Base-by-base conservation (phyloP, 2,329 filamentous ascomycete species). In the Phyllosticta capitalensis region DNA sequence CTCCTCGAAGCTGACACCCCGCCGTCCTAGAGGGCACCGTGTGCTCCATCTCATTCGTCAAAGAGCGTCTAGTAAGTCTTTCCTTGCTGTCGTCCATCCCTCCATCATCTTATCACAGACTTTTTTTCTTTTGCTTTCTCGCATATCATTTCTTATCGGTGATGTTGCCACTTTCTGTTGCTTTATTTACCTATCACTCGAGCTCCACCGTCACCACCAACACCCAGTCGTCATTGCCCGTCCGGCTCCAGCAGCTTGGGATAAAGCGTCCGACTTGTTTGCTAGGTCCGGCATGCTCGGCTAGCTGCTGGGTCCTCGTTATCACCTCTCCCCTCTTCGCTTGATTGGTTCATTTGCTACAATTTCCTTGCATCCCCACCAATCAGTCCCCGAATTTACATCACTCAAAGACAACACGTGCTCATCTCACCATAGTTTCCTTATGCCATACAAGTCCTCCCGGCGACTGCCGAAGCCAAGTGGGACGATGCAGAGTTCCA, bases 1-100 rank as follows among this genome's bases (percentile, higher is more conserved):
- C 30, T 50, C 21, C 55, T 51, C 55, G 61, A 61, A 61, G 61
- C 61, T 57, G 51, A 55, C 38, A 55, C 49, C 53, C 56, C 20
- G 56, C 19, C 26, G 17, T 63, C 59, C 65, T n/a, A 92, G 88
- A 92, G 80, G 88, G 89, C 63, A 92, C 89, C 55, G 85, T 92
- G 64, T 91, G 88, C 72, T 87, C 87, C 66, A 90, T 92, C 71
- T 89, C 86, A 66, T 92, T 92, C 74, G 89, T 92, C 74, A 89
- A 89, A 76, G 86, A 91, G 72, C 83, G 89, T 64, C 78, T 92
- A 76, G 89, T 92, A 83, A 82, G 87, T 76, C 30, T 20, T 61
- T 52, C 28, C 59, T 58, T 58, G 24, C 65, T 61, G 65, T 58
- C 59, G 56, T 61, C 58, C 61, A 58, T 65, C 61, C 69, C 58